Conservation (phyloP, 108 stramenopile genomes). For the Pelagomonas calceolata region DNA sequence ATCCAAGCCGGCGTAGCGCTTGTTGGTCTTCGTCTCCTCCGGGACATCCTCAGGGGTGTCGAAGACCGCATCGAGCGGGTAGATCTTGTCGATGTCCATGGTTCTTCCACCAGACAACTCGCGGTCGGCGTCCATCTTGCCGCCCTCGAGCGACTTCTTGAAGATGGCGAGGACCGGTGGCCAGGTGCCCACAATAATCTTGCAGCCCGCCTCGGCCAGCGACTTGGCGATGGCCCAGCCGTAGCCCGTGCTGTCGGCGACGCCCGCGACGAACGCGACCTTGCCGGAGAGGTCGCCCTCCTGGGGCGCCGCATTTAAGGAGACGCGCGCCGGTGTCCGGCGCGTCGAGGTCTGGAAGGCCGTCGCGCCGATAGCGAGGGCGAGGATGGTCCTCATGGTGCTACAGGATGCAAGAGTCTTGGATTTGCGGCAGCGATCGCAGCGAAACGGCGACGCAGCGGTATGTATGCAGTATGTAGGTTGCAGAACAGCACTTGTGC, state of each 20-base stretch:
- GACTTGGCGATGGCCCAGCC: constrained; percentile 95
- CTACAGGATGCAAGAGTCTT: no score
- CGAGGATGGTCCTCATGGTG: no score
- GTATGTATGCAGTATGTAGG: no score
- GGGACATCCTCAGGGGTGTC: constrained; percentile 84
- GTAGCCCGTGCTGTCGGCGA: constrained; percentile 92
- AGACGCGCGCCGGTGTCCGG: no score
- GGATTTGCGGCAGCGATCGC: no score
- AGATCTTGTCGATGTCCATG: constrained; percentile 86
- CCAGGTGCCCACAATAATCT: constrained; percentile 94
- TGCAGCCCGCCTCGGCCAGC: constrained; percentile 85
- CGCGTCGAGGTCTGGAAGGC: no score
- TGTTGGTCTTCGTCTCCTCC: constrained; percentile 82
- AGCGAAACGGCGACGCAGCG: no score
- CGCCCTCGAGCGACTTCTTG: constrained; percentile 69
- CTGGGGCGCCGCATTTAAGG: no score
- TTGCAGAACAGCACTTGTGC: no score
- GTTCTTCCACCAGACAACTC: constrained; percentile 65
- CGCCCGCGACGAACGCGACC: constrained; percentile 90
- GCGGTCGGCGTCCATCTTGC: constrained; percentile 73
- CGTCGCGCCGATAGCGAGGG: no score
- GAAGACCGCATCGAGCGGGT: constrained; percentile 94
- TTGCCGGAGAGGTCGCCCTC: constrained; percentile 66
- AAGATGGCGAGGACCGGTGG: constrained; percentile 95
- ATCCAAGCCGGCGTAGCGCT: constrained; percentile 82